Base-by-base conservation (phyloP, 2,329 filamentous ascomycete species). In the Verticillium albo-atrum region DNA sequence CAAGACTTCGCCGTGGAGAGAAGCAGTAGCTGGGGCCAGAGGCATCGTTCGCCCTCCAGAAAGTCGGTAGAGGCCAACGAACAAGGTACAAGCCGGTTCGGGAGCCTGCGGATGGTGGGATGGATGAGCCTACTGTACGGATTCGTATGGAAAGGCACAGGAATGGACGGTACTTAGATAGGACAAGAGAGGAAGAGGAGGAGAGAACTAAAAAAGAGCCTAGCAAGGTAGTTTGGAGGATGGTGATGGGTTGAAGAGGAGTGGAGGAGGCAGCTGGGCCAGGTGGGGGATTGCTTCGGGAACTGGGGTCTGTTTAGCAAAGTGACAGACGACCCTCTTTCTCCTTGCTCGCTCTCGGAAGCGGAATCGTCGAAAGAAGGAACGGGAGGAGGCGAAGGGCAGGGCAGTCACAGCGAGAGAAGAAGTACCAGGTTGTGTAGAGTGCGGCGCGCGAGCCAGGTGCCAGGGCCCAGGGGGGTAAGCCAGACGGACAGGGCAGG, bases 21-120 rank as follows among this genome's bases (percentile, higher is more conserved):
- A 72, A 72, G 67, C 64, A 68, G 65, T 67, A 65, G 66, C 66
- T 68, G 69, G 72, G n/a, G 28, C 47, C 68, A 73, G 70, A 71
- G 68, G 75, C 72, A 75, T 71, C 63, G 70, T 73, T 67, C 55
- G 71, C 68, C 68, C 68, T 68, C 68, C 60, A 66, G 68, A 70
- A 68, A 69, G 69, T 68, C 64, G 62, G 60, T 64, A 60, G 59
- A 60, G 62, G 64, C 62, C 58, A 61, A 59, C 52, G 65, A 65
- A 68, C 68, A 68, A 68, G 68, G 68, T 66, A 72, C 64, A 62
- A 68, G 68, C 69, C 67, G 68, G 68, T 68, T 71, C 69, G 72
- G 72, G 70, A 71, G 70, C 66, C 67, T 70, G 73, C 71, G 67
- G 65, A 42, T 42, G 35, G 35, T 42, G 35, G 35, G 35, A 42